phyloP scores from a whole-genome alignment of 176 grass and related monocot genomes.

The Eragrostis curvula region DNA sequence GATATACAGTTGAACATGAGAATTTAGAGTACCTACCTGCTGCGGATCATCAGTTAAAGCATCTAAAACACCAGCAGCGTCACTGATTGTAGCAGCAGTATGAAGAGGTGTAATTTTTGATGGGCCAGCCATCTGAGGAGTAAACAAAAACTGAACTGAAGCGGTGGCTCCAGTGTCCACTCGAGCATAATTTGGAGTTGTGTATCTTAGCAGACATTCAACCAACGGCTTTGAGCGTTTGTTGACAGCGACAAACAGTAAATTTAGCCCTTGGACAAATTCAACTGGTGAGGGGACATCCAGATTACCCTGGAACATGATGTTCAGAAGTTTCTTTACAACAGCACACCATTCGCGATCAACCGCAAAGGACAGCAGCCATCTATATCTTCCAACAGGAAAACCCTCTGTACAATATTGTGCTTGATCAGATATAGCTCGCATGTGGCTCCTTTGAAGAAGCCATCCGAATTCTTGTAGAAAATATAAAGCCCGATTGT shows the following conservation, averaged over 20 bases:
- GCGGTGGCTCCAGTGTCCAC: background rate
- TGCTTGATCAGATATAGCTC: slow-evolving; percentile 37
- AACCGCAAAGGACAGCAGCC: slow-evolving; percentile 61
- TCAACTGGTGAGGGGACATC: slow-evolving; percentile 50
- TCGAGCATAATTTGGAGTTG: slow-evolving; percentile 4
- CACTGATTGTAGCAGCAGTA: slow-evolving; percentile 59
- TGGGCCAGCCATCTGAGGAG: slow-evolving; percentile 53
- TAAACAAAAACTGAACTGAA: slow-evolving; percentile 57
- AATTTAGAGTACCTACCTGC: slow-evolving; percentile 54
- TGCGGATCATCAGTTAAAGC: slow-evolving; percentile 78
- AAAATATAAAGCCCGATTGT: slow-evolving; percentile 45
- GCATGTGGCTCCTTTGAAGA: slow-evolving; percentile 52
- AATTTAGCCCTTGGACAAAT: slow-evolving; percentile 50
- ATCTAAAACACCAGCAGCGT: slow-evolving; percentile 64
- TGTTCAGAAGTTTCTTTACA: slow-evolving; percentile 65
- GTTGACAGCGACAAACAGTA: slow-evolving; percentile 52
- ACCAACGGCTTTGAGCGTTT: slow-evolving; percentile 67
- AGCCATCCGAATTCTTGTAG: slow-evolving; percentile 74
- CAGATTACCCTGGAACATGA: slow-evolving; percentile 58
- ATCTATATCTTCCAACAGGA: slow-evolving; percentile 48
- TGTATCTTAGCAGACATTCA: slow-evolving; percentile 65
- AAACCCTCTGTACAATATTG: slow-evolving; percentile 38
- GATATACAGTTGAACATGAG: background rate
- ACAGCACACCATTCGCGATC: slow-evolving; percentile 66
- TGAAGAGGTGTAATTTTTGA: slow-evolving; percentile 79